phyloP scores from a whole-genome alignment of 1,284 basidiomycete genomes.

The Ganoderma leucocontextum region DNA sequence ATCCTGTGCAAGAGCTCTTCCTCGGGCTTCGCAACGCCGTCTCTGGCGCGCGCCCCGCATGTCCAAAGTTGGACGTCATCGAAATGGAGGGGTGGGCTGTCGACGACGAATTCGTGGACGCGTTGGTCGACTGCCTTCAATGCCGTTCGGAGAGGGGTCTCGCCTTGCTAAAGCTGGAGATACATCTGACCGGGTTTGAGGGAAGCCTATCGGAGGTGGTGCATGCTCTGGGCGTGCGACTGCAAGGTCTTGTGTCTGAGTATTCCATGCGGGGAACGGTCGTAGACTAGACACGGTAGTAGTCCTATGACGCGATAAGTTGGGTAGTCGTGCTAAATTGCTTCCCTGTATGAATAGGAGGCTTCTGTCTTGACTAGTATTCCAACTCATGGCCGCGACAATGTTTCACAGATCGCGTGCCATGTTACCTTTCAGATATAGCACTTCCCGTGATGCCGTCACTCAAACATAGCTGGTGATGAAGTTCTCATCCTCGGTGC shows the following conservation, averaged over 20 bases:
- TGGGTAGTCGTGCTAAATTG: too few relatives aligned
- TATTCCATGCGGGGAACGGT: background rate
- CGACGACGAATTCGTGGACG: background rate
- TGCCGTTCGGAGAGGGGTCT: background rate
- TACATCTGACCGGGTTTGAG: background rate
- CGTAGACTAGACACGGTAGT: too few relatives aligned
- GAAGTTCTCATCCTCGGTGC: constrained; percentile 43
- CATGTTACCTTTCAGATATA: background rate
- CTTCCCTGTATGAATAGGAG: too few relatives aligned
- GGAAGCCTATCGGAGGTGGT: background rate
- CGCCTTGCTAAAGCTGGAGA: background rate
- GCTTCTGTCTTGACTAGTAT: background rate
- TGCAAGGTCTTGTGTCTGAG: background rate
- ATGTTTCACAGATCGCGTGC: background rate
- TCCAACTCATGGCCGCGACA: background rate
- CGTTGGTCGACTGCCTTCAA: background rate
- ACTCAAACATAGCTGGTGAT: constrained; percentile 37
- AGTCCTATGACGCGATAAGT: too few relatives aligned
- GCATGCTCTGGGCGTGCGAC: background rate
- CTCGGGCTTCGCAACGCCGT: background rate
- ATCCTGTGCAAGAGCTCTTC: background rate
- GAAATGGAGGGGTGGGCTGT: background rate
- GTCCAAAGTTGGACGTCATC: background rate
- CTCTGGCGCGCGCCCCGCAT: background rate
- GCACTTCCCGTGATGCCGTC: constrained; percentile 40